Evolutionary conservation across 1,284 basidiomycete genomes (phyloP).

Genomic region (Fomitopsis palustris): DNA sequence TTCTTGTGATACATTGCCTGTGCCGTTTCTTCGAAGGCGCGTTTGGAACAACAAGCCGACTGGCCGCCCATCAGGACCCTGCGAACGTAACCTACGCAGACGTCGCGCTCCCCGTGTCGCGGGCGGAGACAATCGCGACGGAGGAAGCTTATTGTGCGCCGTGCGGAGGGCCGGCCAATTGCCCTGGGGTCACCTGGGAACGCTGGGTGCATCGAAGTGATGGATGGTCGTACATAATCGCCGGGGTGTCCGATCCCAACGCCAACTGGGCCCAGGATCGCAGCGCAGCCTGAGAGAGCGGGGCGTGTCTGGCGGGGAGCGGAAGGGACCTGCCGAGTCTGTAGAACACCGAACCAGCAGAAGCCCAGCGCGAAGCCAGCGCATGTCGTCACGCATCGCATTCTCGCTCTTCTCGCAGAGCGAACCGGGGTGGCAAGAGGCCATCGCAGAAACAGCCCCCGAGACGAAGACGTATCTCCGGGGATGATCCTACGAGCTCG

Average conservation of each 20-base stretch:
- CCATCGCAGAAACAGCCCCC: background rate
- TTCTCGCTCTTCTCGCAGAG: background rate
- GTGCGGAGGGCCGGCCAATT: background rate
- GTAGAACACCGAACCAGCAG: no score
- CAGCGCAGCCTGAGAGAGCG: background rate
- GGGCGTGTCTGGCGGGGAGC: background rate
- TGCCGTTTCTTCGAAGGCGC: background rate
- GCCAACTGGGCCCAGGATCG: background rate
- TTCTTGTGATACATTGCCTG: slow-evolving; percentile 1
- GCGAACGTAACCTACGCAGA: background rate
- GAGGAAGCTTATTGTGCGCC: background rate
- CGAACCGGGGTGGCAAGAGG: background rate
- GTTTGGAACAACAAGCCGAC: background rate
- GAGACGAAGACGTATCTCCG: background rate
- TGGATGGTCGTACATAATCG: background rate
- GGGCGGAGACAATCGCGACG: background rate
- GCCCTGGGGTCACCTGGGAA: background rate
- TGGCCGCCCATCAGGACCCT: background rate
- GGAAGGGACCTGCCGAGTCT: background rate
- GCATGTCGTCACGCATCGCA: background rate
- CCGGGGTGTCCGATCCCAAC: background rate
- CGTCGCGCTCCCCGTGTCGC: background rate
- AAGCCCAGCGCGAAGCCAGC: background rate
- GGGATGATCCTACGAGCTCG: background rate
- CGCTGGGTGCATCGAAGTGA: background rate